A percentile compares a stretch with the other conserved stretches of the same genome.
These are phyloP conservation scores for Hortaea werneckii DNA, from an alignment of 2,329 filamentous ascomycete species.

Conservation along the genomic window DNA sequence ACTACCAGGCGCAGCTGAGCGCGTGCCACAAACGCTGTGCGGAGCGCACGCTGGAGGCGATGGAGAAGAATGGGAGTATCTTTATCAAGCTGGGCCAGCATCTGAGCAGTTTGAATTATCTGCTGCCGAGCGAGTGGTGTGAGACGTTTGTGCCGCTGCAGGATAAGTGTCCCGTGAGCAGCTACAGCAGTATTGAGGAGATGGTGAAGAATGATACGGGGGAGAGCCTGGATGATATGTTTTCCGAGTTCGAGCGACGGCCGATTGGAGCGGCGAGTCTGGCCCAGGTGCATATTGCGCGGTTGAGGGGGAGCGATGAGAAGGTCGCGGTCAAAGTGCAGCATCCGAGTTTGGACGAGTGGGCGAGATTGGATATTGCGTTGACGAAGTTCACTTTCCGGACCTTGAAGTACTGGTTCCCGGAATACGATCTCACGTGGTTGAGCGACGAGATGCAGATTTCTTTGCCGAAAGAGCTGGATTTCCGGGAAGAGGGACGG, in stretches of 20 bases:
- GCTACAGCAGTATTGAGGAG: constrained; percentile 70
- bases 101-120: constrained; percentile 89
- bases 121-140: constrained; percentile 86
- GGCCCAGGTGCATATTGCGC: constrained; percentile 87
- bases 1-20: constrained; percentile 57
- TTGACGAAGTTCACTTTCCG: constrained; percentile 84
- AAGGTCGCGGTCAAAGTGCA: constrained; percentile 95
- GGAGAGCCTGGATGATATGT: constrained; percentile 66
- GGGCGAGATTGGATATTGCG: constrained; percentile 77
- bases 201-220: constrained; percentile 85
- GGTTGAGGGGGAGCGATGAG: constrained; percentile 68
- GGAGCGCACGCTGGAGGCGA: constrained; percentile 68
- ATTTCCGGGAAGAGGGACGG: constrained; percentile 74
- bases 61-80: constrained; percentile 95
- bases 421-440: constrained; percentile 96
- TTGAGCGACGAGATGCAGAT: constrained; percentile 84
- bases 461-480: constrained; percentile 81
- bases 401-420: constrained; percentile 84
- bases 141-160: constrained; percentile 92
- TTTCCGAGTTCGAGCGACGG: constrained; percentile 67
- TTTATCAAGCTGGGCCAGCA: constrained; percentile 98
- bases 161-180: constrained; percentile 89
- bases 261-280: constrained; percentile 90
- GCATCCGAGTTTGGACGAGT: constrained; percentile 80
- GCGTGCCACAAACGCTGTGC: constrained; percentile 91